Base-by-base conservation (phyloP, 768 basidiomycete species). In the Panellus pusillus region DNA sequence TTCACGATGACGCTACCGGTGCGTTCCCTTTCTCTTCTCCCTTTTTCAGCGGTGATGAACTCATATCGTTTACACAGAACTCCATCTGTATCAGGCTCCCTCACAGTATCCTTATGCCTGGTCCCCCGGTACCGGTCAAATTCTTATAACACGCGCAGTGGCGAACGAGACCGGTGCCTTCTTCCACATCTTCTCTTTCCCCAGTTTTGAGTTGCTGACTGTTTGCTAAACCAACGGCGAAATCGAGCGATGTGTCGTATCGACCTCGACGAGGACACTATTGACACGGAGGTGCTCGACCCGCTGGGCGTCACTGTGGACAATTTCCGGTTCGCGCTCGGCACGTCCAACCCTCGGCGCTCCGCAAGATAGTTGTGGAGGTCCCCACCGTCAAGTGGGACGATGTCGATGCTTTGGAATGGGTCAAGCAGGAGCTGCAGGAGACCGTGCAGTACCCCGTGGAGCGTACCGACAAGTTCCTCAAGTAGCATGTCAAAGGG, bases 401-500 rank as follows among this genome's bases (percentile, higher is more conserved):
- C 84, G 97, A 99, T 64, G 86, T 99, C 68, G 97, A 97, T 84
- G 97, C 97, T 75, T 84, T 99, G 74, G 95, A 97, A 54, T 98
- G 98, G 74, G 97, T 99, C 89, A 98, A 99, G 78, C 85, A 83
- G 75, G 97, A 99, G 75, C 80, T 99, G 49, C 97, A 99, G 70
- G 97, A 99, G 76, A 99, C 97, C 12, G 96, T 99, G 1, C 96
- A 98, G 69, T 99, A 99, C 79, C 97, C 97, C 47, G 97, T 98
- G 72, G 97, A 99, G 73, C 97, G 98, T 69, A 97, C 97, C 57
- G 97, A 99, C 71, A 99, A 99, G 79, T 99, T 98, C 93, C 80
- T 99, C 88, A 99, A 99, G 79, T 99, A 99, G 97, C 63, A 98
- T 99, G 97, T 96, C 93, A 31, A 98, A 98, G 79, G 97, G 97